These are phyloP conservation scores for Claviceps pazoutovae DNA, from an alignment of 2,329 filamentous ascomycete genomes.

Conservation along the genomic window DNA sequence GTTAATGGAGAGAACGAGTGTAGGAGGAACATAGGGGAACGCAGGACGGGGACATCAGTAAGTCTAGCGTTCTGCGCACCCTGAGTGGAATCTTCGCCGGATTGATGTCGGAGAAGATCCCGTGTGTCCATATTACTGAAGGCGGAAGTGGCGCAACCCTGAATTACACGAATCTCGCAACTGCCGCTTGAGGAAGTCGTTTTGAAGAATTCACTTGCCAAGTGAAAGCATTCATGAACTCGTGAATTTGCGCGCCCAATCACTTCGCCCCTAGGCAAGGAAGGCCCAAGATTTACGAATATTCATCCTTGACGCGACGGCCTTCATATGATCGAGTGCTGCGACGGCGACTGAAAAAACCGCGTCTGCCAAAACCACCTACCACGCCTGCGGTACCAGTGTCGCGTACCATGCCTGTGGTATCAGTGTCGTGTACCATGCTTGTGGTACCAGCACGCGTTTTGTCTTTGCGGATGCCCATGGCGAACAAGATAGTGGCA, in stretches of 20 bases:
- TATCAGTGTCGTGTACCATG: neutral
- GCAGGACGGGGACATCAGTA: no score
- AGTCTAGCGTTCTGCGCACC: no score
- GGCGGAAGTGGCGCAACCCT: no score
- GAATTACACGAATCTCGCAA: no score
- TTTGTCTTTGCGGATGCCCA: conserved; percentile 41
- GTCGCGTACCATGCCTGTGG: no score
- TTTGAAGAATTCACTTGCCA: neutral
- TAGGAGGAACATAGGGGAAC: neutral
- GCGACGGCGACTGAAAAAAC: conserved; percentile 16
- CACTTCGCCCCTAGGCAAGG: no score
- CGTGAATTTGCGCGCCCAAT: no score
- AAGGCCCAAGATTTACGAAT: conserved; percentile 29
- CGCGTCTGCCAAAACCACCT: conserved; percentile 10
- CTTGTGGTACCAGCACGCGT: conserved; percentile 11
- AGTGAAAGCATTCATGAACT: no score
- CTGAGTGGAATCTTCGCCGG: no score
- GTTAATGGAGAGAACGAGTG: neutral
- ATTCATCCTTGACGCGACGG: conserved; percentile 57
- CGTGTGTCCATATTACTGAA: no score
- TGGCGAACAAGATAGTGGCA: conserved; percentile 52
- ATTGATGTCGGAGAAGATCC: no score
- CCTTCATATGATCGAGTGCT: conserved; percentile 28
- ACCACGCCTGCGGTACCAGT: no score
- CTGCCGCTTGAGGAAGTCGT: neutral